These are phyloP conservation scores for Spinacia oleracea DNA, from an alignment of 179 eudicot genomes.

Conservation along the genomic window DNA sequence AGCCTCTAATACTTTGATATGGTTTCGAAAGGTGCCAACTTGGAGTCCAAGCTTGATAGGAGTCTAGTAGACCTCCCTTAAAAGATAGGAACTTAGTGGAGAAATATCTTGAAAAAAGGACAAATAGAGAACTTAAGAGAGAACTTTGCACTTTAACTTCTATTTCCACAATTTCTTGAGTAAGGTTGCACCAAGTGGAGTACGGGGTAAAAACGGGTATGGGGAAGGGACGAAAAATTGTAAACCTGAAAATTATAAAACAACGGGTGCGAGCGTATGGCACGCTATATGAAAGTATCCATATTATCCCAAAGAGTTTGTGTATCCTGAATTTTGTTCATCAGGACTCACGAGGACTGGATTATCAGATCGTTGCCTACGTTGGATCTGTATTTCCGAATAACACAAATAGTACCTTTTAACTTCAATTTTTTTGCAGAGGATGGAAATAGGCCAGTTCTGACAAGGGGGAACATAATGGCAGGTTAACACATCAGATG, in stretches of 20 bases:
- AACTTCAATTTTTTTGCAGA: no score
- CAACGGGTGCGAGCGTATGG: no score
- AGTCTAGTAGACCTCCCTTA: not conserved
- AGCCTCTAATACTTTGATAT: not conserved
- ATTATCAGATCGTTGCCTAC: no score
- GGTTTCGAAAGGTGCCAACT: not conserved
- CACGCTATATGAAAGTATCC: not conserved
- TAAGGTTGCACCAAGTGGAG: no score
- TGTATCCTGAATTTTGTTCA: no score
- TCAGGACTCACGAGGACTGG: no score
- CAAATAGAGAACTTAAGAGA: not conserved
- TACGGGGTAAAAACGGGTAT: no score
- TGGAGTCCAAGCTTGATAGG: not conserved
- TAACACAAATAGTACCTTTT: no score
- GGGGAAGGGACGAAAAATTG: no score
- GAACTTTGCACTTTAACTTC: no score
- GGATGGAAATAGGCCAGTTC: not conserved
- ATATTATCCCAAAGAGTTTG: not conserved
- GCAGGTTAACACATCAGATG: not conserved
- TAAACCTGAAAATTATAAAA: no score
- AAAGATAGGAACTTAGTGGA: not conserved
- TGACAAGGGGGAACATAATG: not conserved
- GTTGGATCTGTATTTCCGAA: no score
- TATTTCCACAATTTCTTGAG: not conserved
- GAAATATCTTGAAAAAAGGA: not conserved